Base-by-base conservation (phyloP, 2,329 filamentous ascomycete species). In the Colletotrichum melonis region DNA sequence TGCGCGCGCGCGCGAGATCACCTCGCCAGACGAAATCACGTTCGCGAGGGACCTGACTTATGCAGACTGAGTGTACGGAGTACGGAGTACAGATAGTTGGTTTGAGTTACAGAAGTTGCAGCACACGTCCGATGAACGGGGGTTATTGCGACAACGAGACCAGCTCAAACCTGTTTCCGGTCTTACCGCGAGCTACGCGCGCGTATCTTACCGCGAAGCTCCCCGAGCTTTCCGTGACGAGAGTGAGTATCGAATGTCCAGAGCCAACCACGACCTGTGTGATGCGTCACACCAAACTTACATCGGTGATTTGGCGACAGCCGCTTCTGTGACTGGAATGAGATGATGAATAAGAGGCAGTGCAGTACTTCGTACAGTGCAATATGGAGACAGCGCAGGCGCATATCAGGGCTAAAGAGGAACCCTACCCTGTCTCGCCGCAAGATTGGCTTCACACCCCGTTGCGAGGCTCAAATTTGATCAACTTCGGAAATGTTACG, bases 401-500 rank as follows among this genome's bases (percentile, higher is more conserved):
- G 24, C 26, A 57, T 28, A 35, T 30, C 24, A 5, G 28, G 38
- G 9, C 19, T 11, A 57, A 12, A 56, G 16, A 35, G 35, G 19
- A 46, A 67, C 66, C 42, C 46, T 60, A 42, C 66, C 42, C 55
- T 55, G 55, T 55, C 55, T 46, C 58, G 58, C 24, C 54, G 65
- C 54, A 59, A 64, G 56, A 67, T 67, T 72, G 55, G 57, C 56
- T 62, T 67, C 24, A 63, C 54, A 58, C 54, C 8, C 59, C 54
- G 46, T 63, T 28, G 67, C 65, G 59, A 73, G 66, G 55, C 59
- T 55, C 59, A 65, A 73, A 46, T 65, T 72, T 65, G 59, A 60
- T 49, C 66, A 69, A 59, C 54, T 73, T 63, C 30, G 30, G 32
- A 55, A 72, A 55, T 65, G 70, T 32, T 49, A 64, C 59, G 28